A percentile compares a stretch with the other conserved stretches of the same genome.
Evolutionary conservation across 179 eudicot species (phyloP).

Genomic region (Beta corolliflora): DNA sequence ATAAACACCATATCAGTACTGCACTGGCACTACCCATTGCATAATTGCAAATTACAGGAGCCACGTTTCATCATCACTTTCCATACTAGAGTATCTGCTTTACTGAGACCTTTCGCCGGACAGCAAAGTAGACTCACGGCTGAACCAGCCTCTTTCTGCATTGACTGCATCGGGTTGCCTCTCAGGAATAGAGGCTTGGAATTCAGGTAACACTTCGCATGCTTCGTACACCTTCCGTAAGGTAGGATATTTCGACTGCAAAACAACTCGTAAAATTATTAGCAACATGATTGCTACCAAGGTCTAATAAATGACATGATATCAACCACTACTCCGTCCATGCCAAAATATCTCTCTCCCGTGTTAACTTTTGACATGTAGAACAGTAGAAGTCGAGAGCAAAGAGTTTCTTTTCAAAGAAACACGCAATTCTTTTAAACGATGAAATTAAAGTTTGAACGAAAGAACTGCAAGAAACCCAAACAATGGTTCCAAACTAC

Average conservation of each 20-base stretch:
- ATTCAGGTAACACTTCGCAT: slow-evolving; percentile 48
- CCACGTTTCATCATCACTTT: background rate
- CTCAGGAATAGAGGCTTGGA: slow-evolving; percentile 54
- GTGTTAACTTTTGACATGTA: background rate
- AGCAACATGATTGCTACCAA: background rate
- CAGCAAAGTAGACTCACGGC: too few relatives aligned
- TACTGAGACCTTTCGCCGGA: background rate
- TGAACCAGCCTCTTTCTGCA: too few relatives aligned
- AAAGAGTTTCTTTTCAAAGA: background rate
- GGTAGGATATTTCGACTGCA: slow-evolving; percentile 53
- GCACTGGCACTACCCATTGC: too few relatives aligned
- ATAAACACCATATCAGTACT: too few relatives aligned
- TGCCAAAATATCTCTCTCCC: background rate
- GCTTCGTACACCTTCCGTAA: slow-evolving; percentile 42
- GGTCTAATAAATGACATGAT: background rate
- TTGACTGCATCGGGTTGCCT: slow-evolving; percentile 49
- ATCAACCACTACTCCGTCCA: too few relatives aligned
- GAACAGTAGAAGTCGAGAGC: background rate
- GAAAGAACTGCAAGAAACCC: background rate
- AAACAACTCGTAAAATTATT: background rate
- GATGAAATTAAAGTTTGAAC: background rate
- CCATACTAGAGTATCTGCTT: background rate
- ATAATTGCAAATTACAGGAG: background rate
- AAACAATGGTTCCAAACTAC: too few relatives aligned
- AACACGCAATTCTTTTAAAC: background rate